phyloP scores from a whole-genome alignment of 2,329 filamentous ascomycete species.

The Capronia coronata region DNA sequence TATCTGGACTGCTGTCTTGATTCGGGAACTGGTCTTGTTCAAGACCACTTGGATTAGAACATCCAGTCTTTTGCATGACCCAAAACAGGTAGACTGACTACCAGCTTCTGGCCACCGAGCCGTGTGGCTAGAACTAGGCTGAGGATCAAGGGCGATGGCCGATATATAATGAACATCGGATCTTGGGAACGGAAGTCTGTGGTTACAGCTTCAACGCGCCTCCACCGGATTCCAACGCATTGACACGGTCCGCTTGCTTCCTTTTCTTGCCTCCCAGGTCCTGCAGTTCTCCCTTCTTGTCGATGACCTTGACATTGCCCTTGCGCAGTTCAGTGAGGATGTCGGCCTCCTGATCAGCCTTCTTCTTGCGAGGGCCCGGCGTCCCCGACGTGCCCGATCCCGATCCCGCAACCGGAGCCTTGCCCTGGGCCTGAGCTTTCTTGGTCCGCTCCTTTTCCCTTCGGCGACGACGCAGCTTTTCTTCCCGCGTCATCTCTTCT shows the following conservation, averaged over 20 bases:
- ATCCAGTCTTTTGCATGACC: too few relatives aligned
- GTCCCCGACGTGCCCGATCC: conserved; percentile 33
- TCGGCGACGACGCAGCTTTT: conserved; percentile 68
- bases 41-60: too few relatives aligned
- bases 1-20: too few relatives aligned
- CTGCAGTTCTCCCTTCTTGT: conserved; percentile 76
- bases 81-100: too few relatives aligned
- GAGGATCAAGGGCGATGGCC: too few relatives aligned
- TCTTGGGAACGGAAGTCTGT: too few relatives aligned
- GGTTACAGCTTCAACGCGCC: conserved; percentile 15
- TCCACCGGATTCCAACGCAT: neutral
- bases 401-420: conserved; percentile 37
- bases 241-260: conserved; percentile 30
- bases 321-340: conserved; percentile 66
- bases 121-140: neutral
- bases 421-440: conserved; percentile 50
- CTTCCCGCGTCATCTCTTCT: conserved; percentile 82
- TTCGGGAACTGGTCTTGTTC: too few relatives aligned
- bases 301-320: conserved; percentile 86
- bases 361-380: conserved; percentile 27
- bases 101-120: too few relatives aligned
- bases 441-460: conserved; percentile 79
- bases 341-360: conserved; percentile 41
- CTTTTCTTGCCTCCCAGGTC: conserved; percentile 77
- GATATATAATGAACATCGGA: too few relatives aligned